Evolutionary conservation across 78 protist species (phyloP).

Genomic region (Dictyostelium capitatum): DNA sequence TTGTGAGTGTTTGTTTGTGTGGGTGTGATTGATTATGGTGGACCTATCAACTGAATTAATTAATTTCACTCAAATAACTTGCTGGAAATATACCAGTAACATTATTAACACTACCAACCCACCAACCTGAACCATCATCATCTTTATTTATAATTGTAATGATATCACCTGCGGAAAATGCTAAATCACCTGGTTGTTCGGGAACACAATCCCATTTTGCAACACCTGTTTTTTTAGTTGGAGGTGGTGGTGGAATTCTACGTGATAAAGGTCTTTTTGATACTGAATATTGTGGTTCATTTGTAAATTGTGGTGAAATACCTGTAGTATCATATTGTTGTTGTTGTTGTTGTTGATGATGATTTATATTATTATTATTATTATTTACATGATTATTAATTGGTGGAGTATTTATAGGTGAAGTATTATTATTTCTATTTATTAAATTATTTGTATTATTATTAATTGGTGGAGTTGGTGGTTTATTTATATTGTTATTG

Average conservation of each 20-base stretch:
- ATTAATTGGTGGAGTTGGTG: slow-evolving; percentile 7
- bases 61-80: slow-evolving; percentile 10
- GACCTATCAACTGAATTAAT: not conserved
- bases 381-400: not conserved
- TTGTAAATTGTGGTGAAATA: slow-evolving; percentile 10
- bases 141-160: slow-evolving; percentile 64
- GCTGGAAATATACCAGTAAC: slow-evolving; percentile 52
- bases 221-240: slow-evolving; percentile 30
- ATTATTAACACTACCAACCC: slow-evolving; percentile 47
- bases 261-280: slow-evolving; percentile 44
- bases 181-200: slow-evolving; percentile 68
- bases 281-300: not conserved
- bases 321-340: not conserved
- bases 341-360: no score
- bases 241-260: slow-evolving; percentile 79
- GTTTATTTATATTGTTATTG: slow-evolving; percentile 8
- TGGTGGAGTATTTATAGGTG: slow-evolving; percentile 11
- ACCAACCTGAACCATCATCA: slow-evolving; percentile 72
- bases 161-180: slow-evolving; percentile 44
- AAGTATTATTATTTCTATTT: not conserved
- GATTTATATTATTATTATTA: no score
- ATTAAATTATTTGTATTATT: not conserved
- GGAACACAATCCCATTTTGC: slow-evolving; percentile 71
- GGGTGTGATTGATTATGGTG: no score
- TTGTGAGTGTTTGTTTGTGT: no score